phyloP scores from a whole-genome alignment of 371 early-diverging fungal genomes.

The Amoeboaphelidium occidentale region DNA sequence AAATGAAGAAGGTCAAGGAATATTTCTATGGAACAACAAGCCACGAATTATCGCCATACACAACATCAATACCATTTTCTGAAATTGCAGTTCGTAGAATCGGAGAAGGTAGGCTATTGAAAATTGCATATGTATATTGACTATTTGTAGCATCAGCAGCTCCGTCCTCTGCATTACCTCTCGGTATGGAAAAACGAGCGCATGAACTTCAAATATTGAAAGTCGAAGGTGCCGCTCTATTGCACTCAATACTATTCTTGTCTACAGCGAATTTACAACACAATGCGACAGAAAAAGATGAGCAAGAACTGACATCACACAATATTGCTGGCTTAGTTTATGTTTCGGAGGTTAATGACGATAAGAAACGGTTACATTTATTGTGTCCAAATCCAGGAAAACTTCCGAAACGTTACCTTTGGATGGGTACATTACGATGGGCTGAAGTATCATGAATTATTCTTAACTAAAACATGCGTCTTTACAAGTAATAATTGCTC shows the following conservation, averaged over 20 bases:
- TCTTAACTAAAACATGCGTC: no score
- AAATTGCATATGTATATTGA: neutral
- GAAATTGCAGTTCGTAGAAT: slow-evolving; percentile 53
- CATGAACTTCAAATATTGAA: slow-evolving; percentile 49
- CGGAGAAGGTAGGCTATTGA: slow-evolving; percentile 32
- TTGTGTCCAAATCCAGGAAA: slow-evolving; percentile 66
- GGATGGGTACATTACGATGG: slow-evolving; percentile 73
- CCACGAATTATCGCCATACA: slow-evolving; percentile 54
- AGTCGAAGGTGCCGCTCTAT: slow-evolving; percentile 54
- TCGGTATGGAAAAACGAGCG: slow-evolving; percentile 53
- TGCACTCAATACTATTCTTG: slow-evolving; percentile 69
- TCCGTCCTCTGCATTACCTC: slow-evolving; percentile 71
- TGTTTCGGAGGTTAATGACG: slow-evolving; percentile 63
- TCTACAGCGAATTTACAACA: slow-evolving; percentile 26
- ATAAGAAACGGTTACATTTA: slow-evolving; percentile 46
- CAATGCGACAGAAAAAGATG: slow-evolving; percentile 13
- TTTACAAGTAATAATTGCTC: neutral
- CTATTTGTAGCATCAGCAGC: neutral
- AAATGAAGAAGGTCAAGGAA: slow-evolving; percentile 47
- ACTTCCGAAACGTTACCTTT: slow-evolving; percentile 49
- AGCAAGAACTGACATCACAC: slow-evolving; percentile 21
- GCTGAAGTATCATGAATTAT: slow-evolving; percentile 25
- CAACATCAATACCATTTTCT: slow-evolving; percentile 40
- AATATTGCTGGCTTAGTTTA: slow-evolving; percentile 69
- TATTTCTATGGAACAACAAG: slow-evolving; percentile 75